phyloP scores from a whole-genome alignment of 306 rosid species.

The Gastrolobium villosum region DNA sequence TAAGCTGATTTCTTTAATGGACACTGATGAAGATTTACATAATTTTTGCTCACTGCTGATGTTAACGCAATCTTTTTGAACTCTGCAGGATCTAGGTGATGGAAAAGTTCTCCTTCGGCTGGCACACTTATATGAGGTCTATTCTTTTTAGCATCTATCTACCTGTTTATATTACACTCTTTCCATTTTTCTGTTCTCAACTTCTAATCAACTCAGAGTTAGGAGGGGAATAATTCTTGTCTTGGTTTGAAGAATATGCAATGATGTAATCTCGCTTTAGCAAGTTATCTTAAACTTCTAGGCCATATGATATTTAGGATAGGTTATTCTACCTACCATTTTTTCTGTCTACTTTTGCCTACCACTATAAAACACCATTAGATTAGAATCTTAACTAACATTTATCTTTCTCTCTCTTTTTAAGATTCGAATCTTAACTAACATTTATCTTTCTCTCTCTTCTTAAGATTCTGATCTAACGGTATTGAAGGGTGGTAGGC shows the following conservation, averaged over 20 bases:
- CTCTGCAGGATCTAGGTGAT: slow-evolving; percentile 69
- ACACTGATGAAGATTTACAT: background rate
- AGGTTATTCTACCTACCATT: too few species aligned
- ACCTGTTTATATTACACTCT: slow-evolving; percentile 13
- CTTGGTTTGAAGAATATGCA: background rate
- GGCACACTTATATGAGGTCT: slow-evolving; percentile 85
- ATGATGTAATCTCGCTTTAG: slow-evolving; percentile 29
- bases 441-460: too few species aligned
- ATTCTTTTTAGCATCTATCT: slow-evolving; percentile 26
- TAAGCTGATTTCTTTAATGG: background rate
- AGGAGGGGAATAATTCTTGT: slow-evolving; percentile 14
- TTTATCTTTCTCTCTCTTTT: too few species aligned
- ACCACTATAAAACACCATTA: too few species aligned
- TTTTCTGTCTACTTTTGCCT: too few species aligned
- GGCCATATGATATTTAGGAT: background rate
- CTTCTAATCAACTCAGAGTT: background rate
- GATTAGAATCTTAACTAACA: too few species aligned
- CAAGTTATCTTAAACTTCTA: slow-evolving; percentile 11
- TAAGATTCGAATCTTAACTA: too few species aligned
- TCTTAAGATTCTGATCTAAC: too few species aligned
- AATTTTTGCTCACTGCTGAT: slow-evolving; percentile 4
- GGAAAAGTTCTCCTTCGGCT: slow-evolving; percentile 77
- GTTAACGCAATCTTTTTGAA: slow-evolving; percentile 28
- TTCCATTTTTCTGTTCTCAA: background rate
- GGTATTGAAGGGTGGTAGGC: too few species aligned